Conservation (phyloP, 495 filamentous ascomycete species). For the Penicillium egyptiacum region DNA sequence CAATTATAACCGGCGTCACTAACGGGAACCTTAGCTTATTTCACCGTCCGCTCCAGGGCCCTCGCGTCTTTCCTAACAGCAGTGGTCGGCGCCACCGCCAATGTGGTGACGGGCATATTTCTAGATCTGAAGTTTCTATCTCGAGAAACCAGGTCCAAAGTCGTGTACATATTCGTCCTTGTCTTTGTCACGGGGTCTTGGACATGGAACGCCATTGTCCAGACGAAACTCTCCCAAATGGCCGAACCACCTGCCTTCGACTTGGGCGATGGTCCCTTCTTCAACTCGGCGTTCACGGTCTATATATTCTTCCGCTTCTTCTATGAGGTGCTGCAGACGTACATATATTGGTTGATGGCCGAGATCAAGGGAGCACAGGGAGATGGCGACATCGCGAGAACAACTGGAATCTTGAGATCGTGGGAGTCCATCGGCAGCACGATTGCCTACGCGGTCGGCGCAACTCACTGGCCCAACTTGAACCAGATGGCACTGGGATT, state of each 20-base stretch:
- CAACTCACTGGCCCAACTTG: conserved; percentile 26
- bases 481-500: conserved; percentile 26
- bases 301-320: conserved; percentile 26
- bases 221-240: conserved; percentile 23
- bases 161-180: conserved; percentile 17
- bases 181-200: conserved; percentile 22
- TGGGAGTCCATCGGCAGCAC: conserved; percentile 52
- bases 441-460: conserved; percentile 51
- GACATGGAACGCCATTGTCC: conserved; percentile 19
- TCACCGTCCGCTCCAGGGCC: conserved; percentile 55
- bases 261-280: conserved; percentile 22
- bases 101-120: conserved; percentile 49
- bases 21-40: conserved; percentile 43
- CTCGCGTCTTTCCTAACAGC: conserved; percentile 50
- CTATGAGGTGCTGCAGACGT: conserved; percentile 52
- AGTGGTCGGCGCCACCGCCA: conserved; percentile 47
- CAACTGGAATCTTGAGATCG: conserved; percentile 49
- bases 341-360: conserved; percentile 32
- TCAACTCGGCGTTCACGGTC: conserved; percentile 25
- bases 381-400: conserved; percentile 49
- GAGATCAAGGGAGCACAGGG: conserved; percentile 25
- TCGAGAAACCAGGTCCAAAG: conserved; percentile 20
- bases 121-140: conserved; percentile 41
- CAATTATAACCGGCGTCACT: background rate
- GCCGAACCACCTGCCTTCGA: conserved; percentile 19